Evolutionary conservation across 2,329 filamentous ascomycete genomes (phyloP).

Genomic region (Nigrograna mackinnonii): DNA sequence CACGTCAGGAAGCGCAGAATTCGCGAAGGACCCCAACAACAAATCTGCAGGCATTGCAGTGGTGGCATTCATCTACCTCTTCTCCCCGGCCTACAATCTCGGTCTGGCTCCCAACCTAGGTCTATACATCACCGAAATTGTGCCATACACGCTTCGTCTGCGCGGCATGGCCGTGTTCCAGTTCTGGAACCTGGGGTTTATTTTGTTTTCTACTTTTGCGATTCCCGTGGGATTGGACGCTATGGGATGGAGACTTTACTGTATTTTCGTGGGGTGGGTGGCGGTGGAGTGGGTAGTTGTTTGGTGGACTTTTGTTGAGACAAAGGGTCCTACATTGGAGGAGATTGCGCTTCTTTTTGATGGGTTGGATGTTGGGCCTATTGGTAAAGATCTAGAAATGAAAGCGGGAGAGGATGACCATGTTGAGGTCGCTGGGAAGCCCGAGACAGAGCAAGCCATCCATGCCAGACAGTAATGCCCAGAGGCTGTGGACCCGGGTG

Average conservation of each 20-base stretch:
- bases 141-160: background rate
- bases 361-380: no score
- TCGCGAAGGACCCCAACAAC: background rate
- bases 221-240: background rate
- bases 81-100: background rate
- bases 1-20: background rate
- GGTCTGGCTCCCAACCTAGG: background rate
- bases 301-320: background rate
- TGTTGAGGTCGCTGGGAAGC: no score
- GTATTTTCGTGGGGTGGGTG: background rate
- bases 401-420: no score
- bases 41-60: background rate
- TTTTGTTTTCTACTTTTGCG: background rate
- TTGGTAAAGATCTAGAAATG: no score
- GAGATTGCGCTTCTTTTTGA: background rate
- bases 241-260: background rate
- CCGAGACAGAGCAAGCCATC: no score
- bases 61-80: background rate
- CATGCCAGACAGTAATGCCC: no score
- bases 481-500: no score
- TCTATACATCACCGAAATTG: background rate
- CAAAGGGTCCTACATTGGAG: background rate
- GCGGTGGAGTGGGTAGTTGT: background rate
- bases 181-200: background rate
- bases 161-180: background rate